Evolutionary conservation across 2,329 filamentous ascomycete genomes (phyloP), one percentile per base, ranked within the genome.

Genomic region (Fusarium buharicum): DNA sequence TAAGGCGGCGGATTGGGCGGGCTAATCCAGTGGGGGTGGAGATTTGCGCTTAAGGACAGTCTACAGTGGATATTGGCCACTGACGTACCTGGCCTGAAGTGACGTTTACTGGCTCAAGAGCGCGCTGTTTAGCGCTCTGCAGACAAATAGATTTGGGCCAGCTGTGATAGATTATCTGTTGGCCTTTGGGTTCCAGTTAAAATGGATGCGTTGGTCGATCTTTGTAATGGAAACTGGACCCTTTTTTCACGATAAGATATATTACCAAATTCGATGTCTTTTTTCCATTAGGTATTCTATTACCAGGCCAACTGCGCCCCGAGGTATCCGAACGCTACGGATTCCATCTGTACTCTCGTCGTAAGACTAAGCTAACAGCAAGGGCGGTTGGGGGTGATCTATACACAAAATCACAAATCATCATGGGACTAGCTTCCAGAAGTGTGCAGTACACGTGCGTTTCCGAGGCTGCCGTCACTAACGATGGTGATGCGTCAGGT

Each of bases 21-120:
- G 43, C 50, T 54, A 36, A 41, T 59, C 37, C 51, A 57, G 62
- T 53, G 62, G 61, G 62, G 61, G 61, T 39, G 61, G 62, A 60
- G 43, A 33, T 47, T 34, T 62, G 44, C 61, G 61, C 61, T 65
- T 60, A 58, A 24, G 39, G 40, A 53, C 39, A 12, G 17, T 50
- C 36, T 47, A 36, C 27, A 30, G 46, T 51, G 58, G 37, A 27
- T 58, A 49, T 43, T 66, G 59, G 61, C 61, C 63, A 54, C 62
- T 60, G 59, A 64, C 62, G 54, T 64, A 63, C 27, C 55, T 38
- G 39, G 37, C 30, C 36, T 33, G 27, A 33, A 50, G 52, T 67
- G 63, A 58, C 50, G 54, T 61, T 67, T 41, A 64, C 50, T 61
- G 59, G 59, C 27, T 59, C 11, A 40, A 36, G 50, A 49, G 46